phyloP scores from a whole-genome alignment of 176 grass and related monocot genomes.

The Dendrocalamus sinicus region DNA sequence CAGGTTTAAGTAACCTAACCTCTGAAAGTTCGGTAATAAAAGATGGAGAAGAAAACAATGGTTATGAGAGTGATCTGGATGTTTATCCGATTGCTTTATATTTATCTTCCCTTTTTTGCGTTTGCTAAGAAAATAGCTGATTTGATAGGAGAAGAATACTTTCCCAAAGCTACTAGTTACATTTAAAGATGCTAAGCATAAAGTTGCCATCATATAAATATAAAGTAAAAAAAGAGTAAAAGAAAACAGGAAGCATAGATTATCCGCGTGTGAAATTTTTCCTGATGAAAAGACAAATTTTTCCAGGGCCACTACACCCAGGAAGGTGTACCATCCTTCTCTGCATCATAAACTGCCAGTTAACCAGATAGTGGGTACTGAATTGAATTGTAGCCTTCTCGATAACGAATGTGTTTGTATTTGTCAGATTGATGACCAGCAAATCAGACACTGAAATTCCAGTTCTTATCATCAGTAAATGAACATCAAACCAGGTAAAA shows the following conservation, averaged over 20 bases:
- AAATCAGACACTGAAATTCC: background rate
- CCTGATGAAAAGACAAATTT: constrained; percentile 41
- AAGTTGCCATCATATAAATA: constrained; percentile 35
- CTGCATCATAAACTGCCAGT: constrained; percentile 28
- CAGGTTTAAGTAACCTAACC: constrained; percentile 25
- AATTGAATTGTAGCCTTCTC: constrained; percentile 16
- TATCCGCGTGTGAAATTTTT: constrained; percentile 37
- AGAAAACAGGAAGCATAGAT: constrained; percentile 3
- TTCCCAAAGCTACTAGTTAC: constrained; percentile 32
- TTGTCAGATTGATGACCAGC: background rate
- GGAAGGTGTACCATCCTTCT: constrained; percentile 65
- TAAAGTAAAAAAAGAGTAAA: constrained; percentile 33
- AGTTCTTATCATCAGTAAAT: constrained; percentile 4
- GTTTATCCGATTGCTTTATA: background rate
- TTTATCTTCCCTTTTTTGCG: background rate
- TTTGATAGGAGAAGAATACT: constrained; percentile 36
- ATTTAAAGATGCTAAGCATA: constrained; percentile 42
- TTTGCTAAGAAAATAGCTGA: background rate
- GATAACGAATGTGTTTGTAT: constrained; percentile 4
- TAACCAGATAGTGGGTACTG: constrained; percentile 31
- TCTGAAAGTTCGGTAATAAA: constrained; percentile 27
- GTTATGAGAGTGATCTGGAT: constrained; percentile 22
- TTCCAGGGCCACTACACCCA: constrained; percentile 54
- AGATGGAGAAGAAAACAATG: constrained; percentile 17
- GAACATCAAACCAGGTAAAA: background rate